These are phyloP conservation scores for Penicillium arizonense DNA, from an alignment of 495 filamentous ascomycete species.

Conservation along the genomic window DNA sequence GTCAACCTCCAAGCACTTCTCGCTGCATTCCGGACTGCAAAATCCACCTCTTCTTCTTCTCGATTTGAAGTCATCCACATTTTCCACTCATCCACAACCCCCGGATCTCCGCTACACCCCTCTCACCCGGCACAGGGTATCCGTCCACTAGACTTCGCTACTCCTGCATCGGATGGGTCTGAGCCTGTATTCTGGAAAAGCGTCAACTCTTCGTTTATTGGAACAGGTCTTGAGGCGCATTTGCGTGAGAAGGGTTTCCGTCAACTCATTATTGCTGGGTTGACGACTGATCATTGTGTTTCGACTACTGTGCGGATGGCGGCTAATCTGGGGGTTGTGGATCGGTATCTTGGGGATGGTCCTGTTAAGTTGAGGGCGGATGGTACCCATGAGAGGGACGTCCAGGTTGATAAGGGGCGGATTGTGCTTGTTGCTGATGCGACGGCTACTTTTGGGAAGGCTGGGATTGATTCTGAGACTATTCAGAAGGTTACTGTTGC, in stretches of 20 bases:
- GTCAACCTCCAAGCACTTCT: constrained; percentile 41
- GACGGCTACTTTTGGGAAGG: constrained; percentile 46
- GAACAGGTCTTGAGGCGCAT: constrained; percentile 39
- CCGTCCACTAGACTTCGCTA: constrained; percentile 37
- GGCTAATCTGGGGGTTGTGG: constrained; percentile 45
- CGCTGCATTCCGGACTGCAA: constrained; percentile 36
- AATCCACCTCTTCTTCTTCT: constrained; percentile 6
- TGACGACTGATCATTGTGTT: constrained; percentile 53
- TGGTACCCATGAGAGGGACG: constrained; percentile 19
- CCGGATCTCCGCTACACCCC: constrained; percentile 32
- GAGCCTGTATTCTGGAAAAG: constrained; percentile 46
- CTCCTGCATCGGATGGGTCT: constrained; percentile 36
- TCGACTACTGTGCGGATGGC: constrained; percentile 51
- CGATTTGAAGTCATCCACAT: constrained; percentile 45
- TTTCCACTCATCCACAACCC: constrained; percentile 40
- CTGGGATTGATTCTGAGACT: constrained; percentile 43
- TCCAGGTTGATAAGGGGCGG: constrained; percentile 33
- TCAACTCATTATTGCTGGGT: constrained; percentile 40
- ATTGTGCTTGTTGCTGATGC: constrained; percentile 48
- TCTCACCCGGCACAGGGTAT: constrained; percentile 26
- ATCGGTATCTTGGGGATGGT: constrained; percentile 19
- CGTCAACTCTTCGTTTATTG: constrained; percentile 50
- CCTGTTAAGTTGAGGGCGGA: constrained; percentile 18
- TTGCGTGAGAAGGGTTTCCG: constrained; percentile 33
- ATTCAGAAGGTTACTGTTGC: constrained; percentile 46